Evolutionary conservation across 805 yeast species (phyloP), one percentile per base, ranked within the genome.

Genomic region (Saccharomyces paradoxus): DNA sequence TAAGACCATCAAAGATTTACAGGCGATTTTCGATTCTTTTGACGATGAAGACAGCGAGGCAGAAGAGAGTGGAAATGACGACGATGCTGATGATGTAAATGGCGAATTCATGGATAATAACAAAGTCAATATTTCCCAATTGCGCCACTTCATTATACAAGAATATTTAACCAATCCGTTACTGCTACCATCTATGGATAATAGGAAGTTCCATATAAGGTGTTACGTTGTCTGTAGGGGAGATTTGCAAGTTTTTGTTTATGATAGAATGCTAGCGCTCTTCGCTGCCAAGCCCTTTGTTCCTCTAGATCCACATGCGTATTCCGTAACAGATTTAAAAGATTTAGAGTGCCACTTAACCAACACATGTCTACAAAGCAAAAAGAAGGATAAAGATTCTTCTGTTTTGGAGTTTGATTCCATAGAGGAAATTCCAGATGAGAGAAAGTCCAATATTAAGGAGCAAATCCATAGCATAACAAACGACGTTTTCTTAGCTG

Each of bases 121-220:
- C 59, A 91, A 91, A 3, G 80, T 92, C 27, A 84, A 89, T 9
- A 83, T 89, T 0, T 88, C 96, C 0, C 96, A 90, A 68, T 74
- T 91, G 53, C 82, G 99, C 57, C 96, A 91, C 69, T 94, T 92
- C 63, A 81, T 94, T 21, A 87, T 92, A 1, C 99, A 94, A 69
- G 86, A 86, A 65, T 94, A 94, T 65, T 69, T 87, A 57, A 66
- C 68, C 1, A 73, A 75, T 27, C 98, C 98, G 5, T 70, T 94
- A 51, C 71, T 94, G 9, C 65, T 91, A 46, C 66, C 77, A 1
- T 72, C 74, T 1, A 84, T 88, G 67, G 78, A 77, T 21, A 74
- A 77, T 57, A 81, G 86, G 62, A 94, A 94, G 69, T 94, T 94
- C 71, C 99, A 94, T 65, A 81, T 94, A 52, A 79, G 99, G 62